These are phyloP conservation scores for Mrakiaceae sp. DNA, from an alignment of 1,284 basidiomycete species.

Conservation along the genomic window DNA sequence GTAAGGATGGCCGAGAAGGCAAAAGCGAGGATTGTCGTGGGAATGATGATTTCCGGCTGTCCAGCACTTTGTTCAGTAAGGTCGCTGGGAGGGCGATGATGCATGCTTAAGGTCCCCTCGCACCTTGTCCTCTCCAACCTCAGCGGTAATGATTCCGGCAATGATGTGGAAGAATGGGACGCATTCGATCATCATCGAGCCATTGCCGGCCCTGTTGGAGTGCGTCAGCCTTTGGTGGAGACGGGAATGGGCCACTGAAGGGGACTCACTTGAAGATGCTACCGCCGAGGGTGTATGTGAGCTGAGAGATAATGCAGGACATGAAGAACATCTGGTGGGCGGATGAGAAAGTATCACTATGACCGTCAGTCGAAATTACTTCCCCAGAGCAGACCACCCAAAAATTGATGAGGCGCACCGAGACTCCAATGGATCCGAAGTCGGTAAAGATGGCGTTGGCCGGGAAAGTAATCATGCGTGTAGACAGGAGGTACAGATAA, in stretches of 20 bases:
- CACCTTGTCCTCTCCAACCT: constrained; percentile 58
- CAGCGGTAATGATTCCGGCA: constrained; percentile 58
- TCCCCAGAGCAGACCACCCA: no score
- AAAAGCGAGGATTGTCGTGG: constrained; percentile 84
- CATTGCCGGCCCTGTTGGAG: constrained; percentile 58
- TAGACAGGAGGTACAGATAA: neutral
- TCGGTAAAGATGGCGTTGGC: constrained; percentile 64
- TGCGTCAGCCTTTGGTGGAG: neutral
- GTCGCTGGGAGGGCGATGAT: no score
- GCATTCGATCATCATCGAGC: constrained; percentile 94
- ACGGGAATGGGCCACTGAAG: neutral
- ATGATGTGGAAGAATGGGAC: constrained; percentile 87
- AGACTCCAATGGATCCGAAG: constrained; percentile 64
- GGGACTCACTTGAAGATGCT: constrained; percentile 56
- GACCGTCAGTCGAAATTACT: no score
- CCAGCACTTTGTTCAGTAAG: neutral
- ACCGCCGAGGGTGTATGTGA: constrained; percentile 75
- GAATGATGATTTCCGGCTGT: constrained; percentile 55
- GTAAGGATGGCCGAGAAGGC: constrained; percentile 84
- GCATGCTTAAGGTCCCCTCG: constrained; percentile 10
- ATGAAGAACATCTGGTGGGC: constrained; percentile 64
- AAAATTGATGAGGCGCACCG: constrained; percentile 44
- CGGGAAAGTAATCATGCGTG: constrained; percentile 86
- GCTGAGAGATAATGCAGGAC: constrained; percentile 66
- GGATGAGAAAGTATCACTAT: no score